Conservation (phyloP, 768 basidiomycete species). For the Kockovaella imperatae region DNA sequence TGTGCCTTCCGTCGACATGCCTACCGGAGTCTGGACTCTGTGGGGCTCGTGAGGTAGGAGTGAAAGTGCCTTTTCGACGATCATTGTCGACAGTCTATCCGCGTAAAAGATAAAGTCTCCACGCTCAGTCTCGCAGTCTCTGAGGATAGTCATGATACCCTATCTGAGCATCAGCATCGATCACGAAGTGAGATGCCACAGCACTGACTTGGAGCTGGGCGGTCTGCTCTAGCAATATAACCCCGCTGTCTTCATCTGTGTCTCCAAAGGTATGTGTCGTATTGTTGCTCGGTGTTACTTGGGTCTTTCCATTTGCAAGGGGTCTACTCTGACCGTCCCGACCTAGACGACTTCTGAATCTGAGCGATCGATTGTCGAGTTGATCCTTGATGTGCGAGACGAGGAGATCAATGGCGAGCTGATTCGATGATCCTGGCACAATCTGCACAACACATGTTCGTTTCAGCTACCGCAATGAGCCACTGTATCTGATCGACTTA, state of each 20-base stretch:
- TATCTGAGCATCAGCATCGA: slow-evolving; percentile 37
- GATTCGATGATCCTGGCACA: slow-evolving; percentile 86
- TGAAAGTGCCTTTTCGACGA: slow-evolving; percentile 77
- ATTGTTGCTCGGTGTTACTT: neutral
- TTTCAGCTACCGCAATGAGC: neutral
- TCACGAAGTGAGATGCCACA: too few species aligned
- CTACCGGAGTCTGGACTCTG: slow-evolving; percentile 62
- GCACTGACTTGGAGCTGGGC: slow-evolving; percentile 63
- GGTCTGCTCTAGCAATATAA: slow-evolving; percentile 67
- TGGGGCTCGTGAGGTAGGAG: slow-evolving; percentile 62
- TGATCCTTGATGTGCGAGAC: slow-evolving; percentile 80
- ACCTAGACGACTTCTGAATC: slow-evolving; percentile 52
- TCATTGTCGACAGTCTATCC: slow-evolving; percentile 72
- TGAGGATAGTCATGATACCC: slow-evolving; percentile 84
- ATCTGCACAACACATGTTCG: slow-evolving; percentile 52
- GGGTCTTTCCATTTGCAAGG: too few species aligned
- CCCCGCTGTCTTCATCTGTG: slow-evolving; percentile 41
- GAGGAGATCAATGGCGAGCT: slow-evolving; percentile 86
- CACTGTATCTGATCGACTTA: slow-evolving; percentile 40
- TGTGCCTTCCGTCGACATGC: slow-evolving; percentile 54
- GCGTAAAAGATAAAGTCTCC: slow-evolving; percentile 91
- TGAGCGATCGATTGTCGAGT: slow-evolving; percentile 66
- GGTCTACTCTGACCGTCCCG: too few species aligned
- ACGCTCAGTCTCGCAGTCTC: slow-evolving; percentile 60
- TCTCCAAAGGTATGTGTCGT: neutral